Conservation (phyloP, 768 basidiomycete species). For the Polyporus arcularius region DNA sequence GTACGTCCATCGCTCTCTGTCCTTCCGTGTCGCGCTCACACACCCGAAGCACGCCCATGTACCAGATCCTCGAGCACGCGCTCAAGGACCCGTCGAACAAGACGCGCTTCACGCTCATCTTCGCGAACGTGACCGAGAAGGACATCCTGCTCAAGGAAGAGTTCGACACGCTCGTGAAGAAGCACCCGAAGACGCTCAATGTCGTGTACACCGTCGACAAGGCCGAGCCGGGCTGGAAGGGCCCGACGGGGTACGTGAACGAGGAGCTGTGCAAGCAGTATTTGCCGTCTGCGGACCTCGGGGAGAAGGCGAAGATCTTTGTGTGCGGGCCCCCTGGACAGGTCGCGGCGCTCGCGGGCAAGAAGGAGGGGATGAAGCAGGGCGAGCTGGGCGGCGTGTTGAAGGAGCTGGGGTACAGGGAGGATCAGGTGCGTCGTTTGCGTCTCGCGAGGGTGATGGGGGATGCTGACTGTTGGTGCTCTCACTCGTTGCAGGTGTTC, state of each 20-base stretch:
- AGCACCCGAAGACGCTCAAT: constrained; percentile 71
- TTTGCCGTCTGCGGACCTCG: constrained; percentile 60
- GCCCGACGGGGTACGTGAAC: constrained; percentile 74
- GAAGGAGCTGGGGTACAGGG: constrained; percentile 82
- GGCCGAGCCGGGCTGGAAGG: constrained; percentile 64
- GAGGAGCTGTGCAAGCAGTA: constrained; percentile 73
- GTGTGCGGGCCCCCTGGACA: constrained; percentile 93
- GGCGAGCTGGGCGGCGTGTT: constrained; percentile 81
- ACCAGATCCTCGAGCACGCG: constrained; percentile 78
- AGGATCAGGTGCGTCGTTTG: constrained; percentile 67
- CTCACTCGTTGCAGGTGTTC: constrained; percentile 19
- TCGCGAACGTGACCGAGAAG: constrained; percentile 84
- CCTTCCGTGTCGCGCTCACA: neutral
- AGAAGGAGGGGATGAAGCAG: constrained; percentile 87
- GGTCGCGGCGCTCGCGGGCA: constrained; percentile 84
- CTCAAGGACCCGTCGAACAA: constrained; percentile 75
- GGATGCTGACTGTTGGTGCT: neutral
- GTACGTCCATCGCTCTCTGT: no score
- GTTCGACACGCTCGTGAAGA: constrained; percentile 68
- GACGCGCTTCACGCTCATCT: constrained; percentile 93
- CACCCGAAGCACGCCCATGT: constrained; percentile 69
- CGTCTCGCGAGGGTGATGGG: neutral
- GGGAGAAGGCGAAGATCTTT: constrained; percentile 85
- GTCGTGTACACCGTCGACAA: constrained; percentile 89
- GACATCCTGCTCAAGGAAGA: constrained; percentile 89